phyloP scores from a whole-genome alignment of 768 basidiomycete species.

The Russula sp. region DNA sequence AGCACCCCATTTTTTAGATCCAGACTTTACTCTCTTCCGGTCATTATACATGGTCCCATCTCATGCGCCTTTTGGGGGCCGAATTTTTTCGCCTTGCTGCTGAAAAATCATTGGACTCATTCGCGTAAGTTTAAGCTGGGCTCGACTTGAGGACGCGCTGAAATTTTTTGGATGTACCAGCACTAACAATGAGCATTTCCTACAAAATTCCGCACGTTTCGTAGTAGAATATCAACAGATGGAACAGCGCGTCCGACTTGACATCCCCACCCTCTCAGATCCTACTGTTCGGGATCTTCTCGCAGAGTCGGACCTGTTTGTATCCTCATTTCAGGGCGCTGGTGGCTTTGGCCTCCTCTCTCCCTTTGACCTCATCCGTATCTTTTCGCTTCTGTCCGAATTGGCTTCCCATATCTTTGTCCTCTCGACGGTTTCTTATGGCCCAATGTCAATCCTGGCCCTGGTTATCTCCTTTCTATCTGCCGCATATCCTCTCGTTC shows the following conservation, averaged over 20 bases:
- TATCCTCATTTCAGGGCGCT: constrained; percentile 68
- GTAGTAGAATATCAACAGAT: constrained; percentile 74
- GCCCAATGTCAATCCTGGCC: constrained; percentile 47
- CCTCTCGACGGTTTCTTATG: constrained; percentile 56
- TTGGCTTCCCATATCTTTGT: constrained; percentile 66
- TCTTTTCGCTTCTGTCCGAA: constrained; percentile 66
- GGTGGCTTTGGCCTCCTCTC: constrained; percentile 75
- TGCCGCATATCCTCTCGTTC: constrained; percentile 51
- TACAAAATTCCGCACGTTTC: constrained; percentile 67
- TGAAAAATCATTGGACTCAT: constrained; percentile 61
- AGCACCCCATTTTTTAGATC: constrained; percentile 40
- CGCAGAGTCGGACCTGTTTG: constrained; percentile 83
- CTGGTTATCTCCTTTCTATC: constrained; percentile 58
- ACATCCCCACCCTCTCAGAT: constrained; percentile 73
- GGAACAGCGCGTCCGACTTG: constrained; percentile 68
- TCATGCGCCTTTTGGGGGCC: constrained; percentile 50
- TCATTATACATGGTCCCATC: constrained; percentile 63
- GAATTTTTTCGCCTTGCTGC: constrained; percentile 59
- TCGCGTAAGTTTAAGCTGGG: constrained; percentile 51
- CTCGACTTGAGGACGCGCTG: neutral
- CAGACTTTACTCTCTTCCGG: constrained; percentile 64
- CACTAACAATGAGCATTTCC: constrained; percentile 62
- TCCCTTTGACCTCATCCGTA: constrained; percentile 71
- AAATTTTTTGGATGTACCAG: constrained; percentile 34
- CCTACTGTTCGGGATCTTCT: constrained; percentile 68